A percentile compares a stretch with the other conserved stretches of the same genome.
Evolutionary conservation across 2,329 filamentous ascomycete species (phyloP).

Genomic region (Pseudogymnoascus sp.): DNA sequence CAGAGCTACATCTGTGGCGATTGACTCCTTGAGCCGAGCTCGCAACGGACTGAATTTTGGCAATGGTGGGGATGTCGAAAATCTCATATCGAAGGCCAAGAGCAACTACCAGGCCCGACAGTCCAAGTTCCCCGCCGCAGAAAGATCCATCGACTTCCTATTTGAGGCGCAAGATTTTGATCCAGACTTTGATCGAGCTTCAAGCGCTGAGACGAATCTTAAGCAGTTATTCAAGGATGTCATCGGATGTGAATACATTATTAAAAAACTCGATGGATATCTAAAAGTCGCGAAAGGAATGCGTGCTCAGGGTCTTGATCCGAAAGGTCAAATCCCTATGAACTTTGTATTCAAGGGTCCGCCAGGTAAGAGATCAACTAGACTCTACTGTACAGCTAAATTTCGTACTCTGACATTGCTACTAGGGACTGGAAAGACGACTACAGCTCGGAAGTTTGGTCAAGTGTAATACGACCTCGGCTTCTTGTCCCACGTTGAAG

Average conservation of each 20-base stretch:
- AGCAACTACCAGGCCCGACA: constrained; percentile 21
- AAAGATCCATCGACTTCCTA: constrained; percentile 16
- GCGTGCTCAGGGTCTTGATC: constrained; percentile 40
- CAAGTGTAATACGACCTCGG: constrained; percentile 70
- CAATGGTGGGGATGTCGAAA: constrained; percentile 69
- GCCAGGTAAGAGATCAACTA: constrained; percentile 55
- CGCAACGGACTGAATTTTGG: constrained; percentile 61
- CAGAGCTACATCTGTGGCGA: constrained; percentile 44
- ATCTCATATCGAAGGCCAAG: constrained; percentile 51
- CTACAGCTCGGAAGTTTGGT: constrained; percentile 66
- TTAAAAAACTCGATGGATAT: constrained; percentile 42
- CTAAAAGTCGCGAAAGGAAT: constrained; percentile 38
- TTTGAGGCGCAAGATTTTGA: constrained; percentile 43
- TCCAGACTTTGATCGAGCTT: constrained; percentile 40
- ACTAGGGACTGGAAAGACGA: constrained; percentile 63
- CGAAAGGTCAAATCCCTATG: constrained; percentile 45
- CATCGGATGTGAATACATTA: constrained; percentile 44
- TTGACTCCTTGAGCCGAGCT: constrained; percentile 53
- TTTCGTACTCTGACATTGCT: constrained; percentile 11
- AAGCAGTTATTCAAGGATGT: constrained; percentile 41
- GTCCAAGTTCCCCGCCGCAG: constrained; percentile 13
- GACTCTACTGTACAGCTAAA: constrained; percentile 24
- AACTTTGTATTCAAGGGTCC: constrained; percentile 53
- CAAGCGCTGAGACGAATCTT: constrained; percentile 35
- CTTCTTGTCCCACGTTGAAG: constrained; percentile 51